Percentiles rank a stretch among this genome's conserved stretches.
Conservation (phyloP, 1,284 basidiomycete species). For the Austropuccinia psidii region DNA sequence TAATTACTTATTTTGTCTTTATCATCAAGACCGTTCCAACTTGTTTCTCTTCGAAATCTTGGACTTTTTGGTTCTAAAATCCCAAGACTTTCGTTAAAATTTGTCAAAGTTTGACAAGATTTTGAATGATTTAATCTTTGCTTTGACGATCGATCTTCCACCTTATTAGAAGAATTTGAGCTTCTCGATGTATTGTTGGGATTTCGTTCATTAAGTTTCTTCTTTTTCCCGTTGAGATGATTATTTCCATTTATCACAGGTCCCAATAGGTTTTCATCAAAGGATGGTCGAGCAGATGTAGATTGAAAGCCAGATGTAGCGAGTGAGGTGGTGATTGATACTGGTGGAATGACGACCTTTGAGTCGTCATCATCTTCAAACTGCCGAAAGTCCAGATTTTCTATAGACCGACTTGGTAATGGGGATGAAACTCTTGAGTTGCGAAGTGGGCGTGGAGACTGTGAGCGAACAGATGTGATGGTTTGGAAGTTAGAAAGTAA, state of each 20-base stretch:
- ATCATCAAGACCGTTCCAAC: too few species aligned
- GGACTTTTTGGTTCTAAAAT: too few species aligned
- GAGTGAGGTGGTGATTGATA: slow-evolving; percentile 28
- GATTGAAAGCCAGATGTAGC: neutral
- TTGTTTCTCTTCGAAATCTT: too few species aligned
- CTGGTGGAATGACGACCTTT: slow-evolving; percentile 6
- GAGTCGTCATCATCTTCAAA: neutral
- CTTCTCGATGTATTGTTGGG: too few species aligned
- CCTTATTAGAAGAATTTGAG: too few species aligned
- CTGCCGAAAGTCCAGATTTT: too few species aligned
- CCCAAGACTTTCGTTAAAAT: too few species aligned
- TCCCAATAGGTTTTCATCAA: slow-evolving; percentile 18
- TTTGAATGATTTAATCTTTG: too few species aligned
- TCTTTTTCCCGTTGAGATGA: neutral
- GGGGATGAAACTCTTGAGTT: slow-evolving; percentile 4
- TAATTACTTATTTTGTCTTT: too few species aligned
- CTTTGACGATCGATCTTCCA: too few species aligned
- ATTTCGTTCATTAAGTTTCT: slow-evolving; percentile 3
- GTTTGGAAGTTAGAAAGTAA: neutral
- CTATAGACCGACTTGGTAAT: neutral
- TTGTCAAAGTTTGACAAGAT: too few species aligned
- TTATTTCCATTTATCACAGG: neutral
- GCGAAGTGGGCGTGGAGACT: neutral
- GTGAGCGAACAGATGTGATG: neutral
- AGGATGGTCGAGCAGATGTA: neutral